A percentile compares a stretch with the other conserved stretches of the same genome.
These are phyloP conservation scores for Nitzschia sp. DNA, from an alignment of 108 stramenopile genomes.

Conservation along the genomic window DNA sequence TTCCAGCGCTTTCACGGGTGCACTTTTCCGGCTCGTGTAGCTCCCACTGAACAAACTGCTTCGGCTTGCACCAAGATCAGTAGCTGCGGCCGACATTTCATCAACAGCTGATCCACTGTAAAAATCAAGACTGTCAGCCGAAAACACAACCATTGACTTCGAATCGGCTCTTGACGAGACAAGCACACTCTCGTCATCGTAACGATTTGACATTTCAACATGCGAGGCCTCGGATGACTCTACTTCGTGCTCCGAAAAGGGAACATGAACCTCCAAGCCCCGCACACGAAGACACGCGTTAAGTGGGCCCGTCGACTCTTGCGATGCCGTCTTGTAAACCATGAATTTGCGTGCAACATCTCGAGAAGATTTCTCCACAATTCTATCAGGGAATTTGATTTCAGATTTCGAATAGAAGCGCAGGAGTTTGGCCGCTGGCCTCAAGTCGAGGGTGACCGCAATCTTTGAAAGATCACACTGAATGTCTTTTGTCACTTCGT, in stretches of 20 bases:
- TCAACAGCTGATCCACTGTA: slow-evolving; percentile 39
- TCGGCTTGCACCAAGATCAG: slow-evolving; percentile 12
- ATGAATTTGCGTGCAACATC: slow-evolving; percentile 41
- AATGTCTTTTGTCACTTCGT: slow-evolving; percentile 10
- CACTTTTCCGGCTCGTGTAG: slow-evolving; percentile 10
- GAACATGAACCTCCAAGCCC: slow-evolving; percentile 36
- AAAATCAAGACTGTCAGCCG: slow-evolving; percentile 13
- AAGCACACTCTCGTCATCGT: slow-evolving; percentile 4
- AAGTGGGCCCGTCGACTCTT: neutral
- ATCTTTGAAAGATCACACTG: slow-evolving; percentile 32
- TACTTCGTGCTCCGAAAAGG: neutral
- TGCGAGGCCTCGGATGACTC: slow-evolving; percentile 9
- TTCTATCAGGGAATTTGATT: slow-evolving; percentile 22
- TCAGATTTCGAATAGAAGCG: slow-evolving; percentile 26
- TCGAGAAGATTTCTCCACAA: slow-evolving; percentile 19
- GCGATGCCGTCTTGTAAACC: slow-evolving; percentile 22
- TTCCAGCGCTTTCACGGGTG: slow-evolving; percentile 17
- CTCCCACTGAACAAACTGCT: slow-evolving; percentile 30
- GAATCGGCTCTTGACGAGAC: neutral
- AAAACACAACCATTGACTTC: neutral
- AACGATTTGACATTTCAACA: slow-evolving; percentile 6
- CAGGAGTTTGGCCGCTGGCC: slow-evolving; percentile 21
- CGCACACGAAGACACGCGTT: slow-evolving; percentile 29
- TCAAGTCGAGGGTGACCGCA: slow-evolving; percentile 3
- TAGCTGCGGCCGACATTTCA: slow-evolving; percentile 20